phyloP scores from a whole-genome alignment of 208 protist species.

The Leishmania mexicana region DNA sequence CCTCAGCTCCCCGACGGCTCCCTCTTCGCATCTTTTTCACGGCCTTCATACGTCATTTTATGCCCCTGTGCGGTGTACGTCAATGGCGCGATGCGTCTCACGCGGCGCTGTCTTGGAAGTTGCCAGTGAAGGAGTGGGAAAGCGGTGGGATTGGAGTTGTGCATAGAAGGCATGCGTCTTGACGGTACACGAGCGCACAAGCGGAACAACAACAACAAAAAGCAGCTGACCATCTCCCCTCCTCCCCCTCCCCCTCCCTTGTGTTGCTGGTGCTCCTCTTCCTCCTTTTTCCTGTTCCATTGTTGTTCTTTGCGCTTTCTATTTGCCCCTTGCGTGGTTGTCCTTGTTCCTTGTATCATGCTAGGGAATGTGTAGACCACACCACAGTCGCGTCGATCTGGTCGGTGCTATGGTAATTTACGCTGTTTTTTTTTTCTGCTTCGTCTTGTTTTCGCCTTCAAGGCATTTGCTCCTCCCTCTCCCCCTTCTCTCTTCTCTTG shows the following conservation, averaged over 20 bases:
- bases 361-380: no score
- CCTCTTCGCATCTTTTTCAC: background rate
- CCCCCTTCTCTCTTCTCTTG: background rate
- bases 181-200: background rate
- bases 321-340: background rate
- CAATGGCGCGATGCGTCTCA: background rate
- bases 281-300: background rate
- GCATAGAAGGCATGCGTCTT: background rate
- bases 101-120: background rate
- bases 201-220: background rate
- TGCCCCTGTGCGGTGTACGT: background rate
- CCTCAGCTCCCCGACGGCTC: background rate
- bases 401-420: background rate
- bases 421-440: conserved; percentile 3
- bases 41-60: background rate
- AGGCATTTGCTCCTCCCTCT: background rate
- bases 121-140: background rate
- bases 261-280: background rate
- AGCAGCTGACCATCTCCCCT: no score
- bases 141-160: background rate
- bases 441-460: background rate
- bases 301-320: background rate
- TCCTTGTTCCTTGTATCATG: background rate
- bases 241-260: background rate
- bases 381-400: no score